Evolutionary conservation across 805 yeast genomes (phyloP), one percentile per base, ranked within the genome.

Genomic region (Brettanomyces nanus): DNA sequence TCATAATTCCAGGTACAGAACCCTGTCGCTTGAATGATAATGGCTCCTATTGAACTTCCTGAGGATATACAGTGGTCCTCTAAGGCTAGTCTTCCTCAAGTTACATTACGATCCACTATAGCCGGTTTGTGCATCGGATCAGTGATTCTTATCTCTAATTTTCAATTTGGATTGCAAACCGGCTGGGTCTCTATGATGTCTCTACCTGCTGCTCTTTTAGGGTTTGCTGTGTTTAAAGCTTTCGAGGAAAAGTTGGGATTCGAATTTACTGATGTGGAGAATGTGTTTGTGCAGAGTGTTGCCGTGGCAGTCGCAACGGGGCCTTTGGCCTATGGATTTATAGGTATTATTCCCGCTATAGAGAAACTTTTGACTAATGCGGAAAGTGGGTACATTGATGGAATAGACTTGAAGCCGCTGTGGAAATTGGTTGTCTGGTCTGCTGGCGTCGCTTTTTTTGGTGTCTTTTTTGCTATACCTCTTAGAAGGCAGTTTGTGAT

Each of bases 161-260:
- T 92, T 62, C 97, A 90, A 56, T 90, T 90, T 56, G 98, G 97
- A 1, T 65, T 90, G 17, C 98, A 90, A 55, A 90, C 97, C 0
- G 98, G 98, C 2, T 90, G 98, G 98, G 96, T 92, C 5, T 86
- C 96, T 9, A 90, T 90, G 98, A 92, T 90, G 98, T 84, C 95
- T 18, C 65, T 90, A 38, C 97, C 98, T 0, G 81, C 95, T 4
- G 96, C 97, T 0, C 60, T 90, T 37, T 61, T 90, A 19, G 96
- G 95, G 0, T 89, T 77, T 56, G 82, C 96, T 1, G 64, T 83
- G 15, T 90, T 89, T 65, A 85, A 79, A 48, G 62, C 75, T 4
- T 49, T 80, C 3, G 65, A 67, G 19, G 36, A 46, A 2, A 39
- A 45, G 4, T 38, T 69, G 10, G 45, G 48, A 5, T 59, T 58